Percentiles rank a stretch among this genome's conserved stretches.
Evolutionary conservation across 169 alveolate genomes (phyloP).

Genomic region (Theileria orientalis): DNA sequence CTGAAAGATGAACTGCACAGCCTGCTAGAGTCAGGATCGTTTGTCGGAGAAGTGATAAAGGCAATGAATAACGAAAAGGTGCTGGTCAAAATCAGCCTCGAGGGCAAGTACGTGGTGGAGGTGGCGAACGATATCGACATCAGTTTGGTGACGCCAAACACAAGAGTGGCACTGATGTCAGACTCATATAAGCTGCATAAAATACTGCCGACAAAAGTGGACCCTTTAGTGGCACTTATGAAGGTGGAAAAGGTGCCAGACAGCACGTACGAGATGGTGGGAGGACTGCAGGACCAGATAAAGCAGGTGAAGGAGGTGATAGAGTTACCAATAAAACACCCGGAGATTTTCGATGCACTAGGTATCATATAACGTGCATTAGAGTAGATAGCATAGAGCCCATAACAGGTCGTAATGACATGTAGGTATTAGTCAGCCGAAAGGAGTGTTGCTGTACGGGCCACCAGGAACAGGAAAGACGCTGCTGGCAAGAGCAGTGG

Average conservation of each 20-base stretch:
- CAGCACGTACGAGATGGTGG: conserved; percentile 98
- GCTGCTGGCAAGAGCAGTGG: conserved; percentile 98
- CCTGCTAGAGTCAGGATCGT: conserved; percentile 93
- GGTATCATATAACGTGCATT: too few species aligned
- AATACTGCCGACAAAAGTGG: conserved; percentile 96
- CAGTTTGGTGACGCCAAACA: conserved; percentile 90
- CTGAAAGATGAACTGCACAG: conserved; percentile 93
- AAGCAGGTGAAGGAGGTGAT: conserved; percentile 99
- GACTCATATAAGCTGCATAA: conserved; percentile 92
- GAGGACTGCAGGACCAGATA: conserved; percentile 97
- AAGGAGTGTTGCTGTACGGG: conserved; percentile 97
- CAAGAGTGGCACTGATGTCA: conserved; percentile 88
- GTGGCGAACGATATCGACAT: conserved; percentile 86
- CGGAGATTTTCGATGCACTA: conserved; percentile 96
- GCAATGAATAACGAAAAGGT: conserved; percentile 97
- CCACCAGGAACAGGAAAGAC: conserved; percentile 99
- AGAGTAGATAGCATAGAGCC: conserved; percentile 96
- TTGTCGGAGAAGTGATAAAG: conserved; percentile 97
- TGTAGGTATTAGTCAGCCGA: conserved; percentile 98
- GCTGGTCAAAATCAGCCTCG: conserved; percentile 94
- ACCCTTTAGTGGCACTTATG: conserved; percentile 98
- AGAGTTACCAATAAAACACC: conserved; percentile 99
- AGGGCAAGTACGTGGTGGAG: conserved; percentile 97
- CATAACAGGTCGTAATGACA: conserved; percentile 66
- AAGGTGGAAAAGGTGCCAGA: conserved; percentile 99